phyloP scores from a whole-genome alignment of 805 yeast species.

The Sugiyamaella chiloensis region DNA sequence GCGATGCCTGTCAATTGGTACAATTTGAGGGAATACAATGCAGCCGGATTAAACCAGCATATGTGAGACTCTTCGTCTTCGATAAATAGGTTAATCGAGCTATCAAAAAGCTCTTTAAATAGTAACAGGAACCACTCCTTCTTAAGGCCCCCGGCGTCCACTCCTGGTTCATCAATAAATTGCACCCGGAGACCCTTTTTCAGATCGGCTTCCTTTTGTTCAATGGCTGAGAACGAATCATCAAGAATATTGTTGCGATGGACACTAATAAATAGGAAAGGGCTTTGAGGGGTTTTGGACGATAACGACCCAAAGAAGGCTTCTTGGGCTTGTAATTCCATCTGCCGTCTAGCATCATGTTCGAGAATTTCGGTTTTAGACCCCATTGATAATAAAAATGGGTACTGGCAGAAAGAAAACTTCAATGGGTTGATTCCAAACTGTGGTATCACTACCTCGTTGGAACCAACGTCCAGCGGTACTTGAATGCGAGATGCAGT shows the following conservation, averaged over 20 bases:
- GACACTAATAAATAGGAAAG: constrained; percentile 64
- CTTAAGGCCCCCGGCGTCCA: constrained; percentile 92
- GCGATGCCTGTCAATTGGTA: constrained; percentile 82
- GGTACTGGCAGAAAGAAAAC: constrained; percentile 75
- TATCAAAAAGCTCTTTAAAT: constrained; percentile 65
- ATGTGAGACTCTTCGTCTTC: constrained; percentile 65
- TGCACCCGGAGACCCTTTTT: constrained; percentile 75
- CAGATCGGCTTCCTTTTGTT: constrained; percentile 56
- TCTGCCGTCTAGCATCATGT: constrained; percentile 72
- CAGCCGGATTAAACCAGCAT: constrained; percentile 60
- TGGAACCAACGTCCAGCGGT: constrained; percentile 11
- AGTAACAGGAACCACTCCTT: constrained; percentile 90
- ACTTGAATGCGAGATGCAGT: background rate
- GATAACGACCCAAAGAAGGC: constrained; percentile 77
- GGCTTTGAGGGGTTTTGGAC: constrained; percentile 57
- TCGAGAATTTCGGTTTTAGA: constrained; percentile 77
- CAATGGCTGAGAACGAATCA: constrained; percentile 62
- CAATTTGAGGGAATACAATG: constrained; percentile 24
- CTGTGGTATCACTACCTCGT: constrained; percentile 3
- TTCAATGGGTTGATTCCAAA: constrained; percentile 14
- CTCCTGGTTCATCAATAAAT: constrained; percentile 84
- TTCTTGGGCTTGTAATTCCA: constrained; percentile 86
- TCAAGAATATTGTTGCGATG: constrained; percentile 63
- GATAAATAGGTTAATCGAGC: constrained; percentile 62
- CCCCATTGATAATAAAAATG: constrained; percentile 77